phyloP scores from a whole-genome alignment of 2,329 filamentous ascomycete genomes.

The Apiospora saccharicola region DNA sequence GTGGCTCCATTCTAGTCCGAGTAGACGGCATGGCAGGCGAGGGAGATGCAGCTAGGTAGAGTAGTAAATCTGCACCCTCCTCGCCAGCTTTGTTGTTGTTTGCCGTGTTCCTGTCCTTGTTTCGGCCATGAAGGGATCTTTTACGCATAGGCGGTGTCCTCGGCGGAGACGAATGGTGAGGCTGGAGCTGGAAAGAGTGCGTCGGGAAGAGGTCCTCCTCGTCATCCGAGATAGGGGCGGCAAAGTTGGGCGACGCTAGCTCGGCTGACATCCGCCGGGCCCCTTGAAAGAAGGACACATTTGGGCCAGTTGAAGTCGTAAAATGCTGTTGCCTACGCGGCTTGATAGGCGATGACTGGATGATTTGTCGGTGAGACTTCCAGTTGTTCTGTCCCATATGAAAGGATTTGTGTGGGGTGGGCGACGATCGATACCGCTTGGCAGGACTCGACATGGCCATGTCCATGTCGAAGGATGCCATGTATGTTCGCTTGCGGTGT shows the following conservation, averaged over 20 bases:
- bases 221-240: conserved; percentile 71
- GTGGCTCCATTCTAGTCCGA: conserved; percentile 69
- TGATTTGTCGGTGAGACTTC: conserved; percentile 79
- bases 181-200: conserved; percentile 73
- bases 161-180: conserved; percentile 80
- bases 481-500: conserved; percentile 70
- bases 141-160: conserved; percentile 78
- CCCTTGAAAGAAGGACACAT: conserved; percentile 81
- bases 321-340: conserved; percentile 78
- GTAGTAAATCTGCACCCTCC: conserved; percentile 80
- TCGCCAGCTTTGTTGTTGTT: conserved; percentile 68
- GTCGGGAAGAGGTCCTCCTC: conserved; percentile 83
- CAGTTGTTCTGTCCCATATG: conserved; percentile 66
- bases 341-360: conserved; percentile 88
- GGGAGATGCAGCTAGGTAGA: conserved; percentile 90
- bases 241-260: conserved; percentile 66
- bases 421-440: conserved; percentile 76
- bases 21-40: conserved; percentile 74
- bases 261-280: conserved; percentile 72
- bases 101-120: conserved; percentile 53
- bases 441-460: conserved; percentile 59
- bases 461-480: conserved; percentile 62
- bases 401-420: conserved; percentile 67
- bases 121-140: conserved; percentile 55
- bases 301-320: conserved; percentile 72